Base-by-base conservation (phyloP, 768 basidiomycete species). In the Tylopilus sp. region DNA sequence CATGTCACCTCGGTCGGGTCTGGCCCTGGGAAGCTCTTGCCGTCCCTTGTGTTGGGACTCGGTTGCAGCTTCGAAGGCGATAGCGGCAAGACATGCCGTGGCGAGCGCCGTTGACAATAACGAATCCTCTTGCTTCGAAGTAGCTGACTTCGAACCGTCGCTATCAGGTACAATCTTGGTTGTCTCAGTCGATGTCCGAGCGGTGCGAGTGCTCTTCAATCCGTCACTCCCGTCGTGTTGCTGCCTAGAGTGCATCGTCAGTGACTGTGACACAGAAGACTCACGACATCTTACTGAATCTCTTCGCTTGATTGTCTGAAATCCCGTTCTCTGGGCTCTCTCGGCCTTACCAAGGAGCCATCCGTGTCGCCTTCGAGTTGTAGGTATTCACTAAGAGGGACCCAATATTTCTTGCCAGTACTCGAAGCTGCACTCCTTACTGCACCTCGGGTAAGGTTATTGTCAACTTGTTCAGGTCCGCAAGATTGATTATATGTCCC, bases 361-460 rank as follows among this genome's bases (percentile, higher is more conserved):
- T 41, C 25, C 10, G 3, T n/a, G 8, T 49, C 26, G 12, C 11
- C 21, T 8, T 47, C 30, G 1, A 40, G n/a, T 23, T 26, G 25
- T 43, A 64, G 23, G 21, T 58, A 53, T 25, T 42, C 31, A 52
- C 47, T 58, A 13, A 56, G 46, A 51, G 63, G 63, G 0, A 63
- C 64, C 38, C 48, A 48, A 42, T 64, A 64, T 39, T 47, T 48
- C 6, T 13, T 48, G 17, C 18, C 28, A 4, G 39, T 2, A 12
- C 17, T 40, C 23, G 53, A 23, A 6, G 17, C 17, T 17, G 18
- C 36, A 21, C 30, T 23, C 8, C 21, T 25, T 22, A 22, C 33
- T 17, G 48, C 53, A 36, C 48, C 42, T 55, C 51, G 62, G 2
- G 41, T 5, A 20, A 40, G 13, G 21, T 35, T 28, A 22, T 36